Conservation (phyloP, 2,329 filamentous ascomycete species). For the Didymosphaeria variabile region DNA sequence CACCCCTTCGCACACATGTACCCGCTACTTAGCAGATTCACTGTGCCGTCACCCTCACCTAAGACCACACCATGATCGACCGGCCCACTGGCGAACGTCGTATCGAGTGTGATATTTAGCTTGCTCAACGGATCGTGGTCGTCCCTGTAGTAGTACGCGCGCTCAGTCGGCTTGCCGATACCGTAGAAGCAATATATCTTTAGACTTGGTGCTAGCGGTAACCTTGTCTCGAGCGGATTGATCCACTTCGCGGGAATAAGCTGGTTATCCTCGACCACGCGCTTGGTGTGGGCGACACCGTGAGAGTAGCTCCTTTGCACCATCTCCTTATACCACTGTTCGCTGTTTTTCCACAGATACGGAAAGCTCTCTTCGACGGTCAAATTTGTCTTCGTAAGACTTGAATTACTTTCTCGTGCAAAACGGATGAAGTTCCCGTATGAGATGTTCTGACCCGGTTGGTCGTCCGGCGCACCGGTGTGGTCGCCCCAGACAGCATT, state of each 20-base stretch:
- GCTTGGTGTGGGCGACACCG: conserved; percentile 80
- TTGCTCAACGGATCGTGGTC: conserved; percentile 72
- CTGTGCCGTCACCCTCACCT: conserved; percentile 95
- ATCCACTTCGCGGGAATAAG: conserved; percentile 78
- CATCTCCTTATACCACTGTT: conserved; percentile 84
- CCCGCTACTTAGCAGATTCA: conserved; percentile 87
- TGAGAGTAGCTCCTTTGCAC: conserved; percentile 82
- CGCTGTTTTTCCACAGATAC: conserved; percentile 80
- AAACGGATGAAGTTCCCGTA: conserved; percentile 90
- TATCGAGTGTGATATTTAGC: conserved; percentile 70
- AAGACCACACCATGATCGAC: conserved; percentile 91
- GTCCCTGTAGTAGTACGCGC: conserved; percentile 87
- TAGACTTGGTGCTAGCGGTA: conserved; percentile 85
- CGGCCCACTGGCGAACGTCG: conserved; percentile 56
- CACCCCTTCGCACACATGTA: conserved; percentile 98
- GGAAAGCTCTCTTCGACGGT: conserved; percentile 80
- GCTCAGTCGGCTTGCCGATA: conserved; percentile 91
- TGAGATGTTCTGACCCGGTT: conserved; percentile 73
- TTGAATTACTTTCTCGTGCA: conserved; percentile 65
- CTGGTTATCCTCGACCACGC: conserved; percentile 76
- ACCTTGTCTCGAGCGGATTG: conserved; percentile 88
- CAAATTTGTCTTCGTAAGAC: conserved; percentile 68
- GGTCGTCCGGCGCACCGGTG: conserved; percentile 88
- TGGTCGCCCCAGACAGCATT: conserved; percentile 93
- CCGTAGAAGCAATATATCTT: conserved; percentile 99